phyloP scores from a whole-genome alignment of 2,329 filamentous ascomycete genomes.

The Aschersonia sp. region DNA sequence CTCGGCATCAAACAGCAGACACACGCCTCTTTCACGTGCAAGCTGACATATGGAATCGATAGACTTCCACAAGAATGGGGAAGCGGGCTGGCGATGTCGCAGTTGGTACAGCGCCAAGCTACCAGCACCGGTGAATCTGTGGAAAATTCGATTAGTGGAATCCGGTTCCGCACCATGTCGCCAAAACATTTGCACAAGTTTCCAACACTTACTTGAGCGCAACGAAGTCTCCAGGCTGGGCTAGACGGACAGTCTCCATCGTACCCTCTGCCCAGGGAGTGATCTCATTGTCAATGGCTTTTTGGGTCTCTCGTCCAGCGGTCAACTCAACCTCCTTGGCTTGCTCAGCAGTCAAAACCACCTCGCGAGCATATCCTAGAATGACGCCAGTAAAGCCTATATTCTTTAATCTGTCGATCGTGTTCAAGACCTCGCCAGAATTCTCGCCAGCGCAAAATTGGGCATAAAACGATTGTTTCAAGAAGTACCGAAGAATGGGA shows the following conservation, averaged over 20 bases:
- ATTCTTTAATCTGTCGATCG: constrained; percentile 49
- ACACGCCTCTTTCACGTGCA: constrained; percentile 53
- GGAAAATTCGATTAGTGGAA: not conserved
- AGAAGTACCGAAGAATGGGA: constrained; percentile 49
- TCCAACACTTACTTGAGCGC: constrained; percentile 38
- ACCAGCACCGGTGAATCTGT: constrained; percentile 69
- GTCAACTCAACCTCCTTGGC: constrained; percentile 26
- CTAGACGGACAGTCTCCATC: constrained; percentile 57
- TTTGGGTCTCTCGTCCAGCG: constrained; percentile 31
- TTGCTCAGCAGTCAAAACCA: constrained; percentile 50
- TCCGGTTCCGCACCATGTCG: not conserved
- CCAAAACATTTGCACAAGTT: too few species aligned
- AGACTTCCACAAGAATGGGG: constrained; percentile 48
- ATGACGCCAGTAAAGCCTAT: constrained; percentile 78
- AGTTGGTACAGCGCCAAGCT: constrained; percentile 55
- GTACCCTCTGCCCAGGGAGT: constrained; percentile 60
- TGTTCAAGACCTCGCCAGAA: constrained; percentile 49
- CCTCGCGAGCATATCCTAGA: constrained; percentile 70
- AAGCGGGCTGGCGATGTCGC: constrained; percentile 46
- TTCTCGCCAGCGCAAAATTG: constrained; percentile 85
- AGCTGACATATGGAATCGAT: constrained; percentile 64
- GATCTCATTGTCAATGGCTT: constrained; percentile 44
- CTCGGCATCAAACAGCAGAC: constrained; percentile 75
- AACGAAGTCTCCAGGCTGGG: constrained; percentile 46
- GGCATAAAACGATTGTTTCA: constrained; percentile 76